Percentiles rank a stretch among this genome's conserved stretches.
Evolutionary conservation across 768 basidiomycete genomes (phyloP).

Genomic region (Boletus rufocinnamomeus): DNA sequence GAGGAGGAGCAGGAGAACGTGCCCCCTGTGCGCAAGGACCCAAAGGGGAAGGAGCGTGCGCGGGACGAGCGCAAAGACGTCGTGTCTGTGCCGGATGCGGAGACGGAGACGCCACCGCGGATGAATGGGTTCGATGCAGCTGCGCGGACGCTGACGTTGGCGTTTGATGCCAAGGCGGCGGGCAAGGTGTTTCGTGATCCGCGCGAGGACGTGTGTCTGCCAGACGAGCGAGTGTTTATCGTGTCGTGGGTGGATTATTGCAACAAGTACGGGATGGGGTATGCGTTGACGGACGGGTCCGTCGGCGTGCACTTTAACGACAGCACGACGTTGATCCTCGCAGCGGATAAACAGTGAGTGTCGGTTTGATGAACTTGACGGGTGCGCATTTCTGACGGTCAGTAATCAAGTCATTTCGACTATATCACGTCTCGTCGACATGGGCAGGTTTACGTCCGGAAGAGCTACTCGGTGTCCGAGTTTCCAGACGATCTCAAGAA

Average conservation of each 20-base stretch:
- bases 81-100: slow-evolving; percentile 15
- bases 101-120: slow-evolving; percentile 31
- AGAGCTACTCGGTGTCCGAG: slow-evolving; percentile 64
- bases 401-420: slow-evolving; percentile 67
- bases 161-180: slow-evolving; percentile 66
- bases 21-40: slow-evolving; percentile 34
- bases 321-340: slow-evolving; percentile 81
- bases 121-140: slow-evolving; percentile 70
- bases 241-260: slow-evolving; percentile 99
- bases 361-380: neutral
- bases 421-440: slow-evolving; percentile 72
- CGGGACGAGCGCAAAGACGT: slow-evolving; percentile 26
- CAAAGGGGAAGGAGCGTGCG: slow-evolving; percentile 34
- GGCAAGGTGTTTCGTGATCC: slow-evolving; percentile 72
- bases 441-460: slow-evolving; percentile 69
- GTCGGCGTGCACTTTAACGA: slow-evolving; percentile 98
- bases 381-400: neutral
- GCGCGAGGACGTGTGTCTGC: slow-evolving; percentile 52
- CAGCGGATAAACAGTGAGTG: slow-evolving; percentile 82
- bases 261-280: slow-evolving; percentile 99
- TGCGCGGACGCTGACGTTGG: slow-evolving; percentile 49
- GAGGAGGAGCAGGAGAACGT: slow-evolving; percentile 40
- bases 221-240: slow-evolving; percentile 83
- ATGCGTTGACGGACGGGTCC: slow-evolving; percentile 92
- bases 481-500: slow-evolving; percentile 84